Percentiles rank a stretch among this genome's conserved stretches.
These are phyloP conservation scores for Podospora australis DNA, from an alignment of 495 filamentous ascomycete species.

Conservation along the genomic window DNA sequence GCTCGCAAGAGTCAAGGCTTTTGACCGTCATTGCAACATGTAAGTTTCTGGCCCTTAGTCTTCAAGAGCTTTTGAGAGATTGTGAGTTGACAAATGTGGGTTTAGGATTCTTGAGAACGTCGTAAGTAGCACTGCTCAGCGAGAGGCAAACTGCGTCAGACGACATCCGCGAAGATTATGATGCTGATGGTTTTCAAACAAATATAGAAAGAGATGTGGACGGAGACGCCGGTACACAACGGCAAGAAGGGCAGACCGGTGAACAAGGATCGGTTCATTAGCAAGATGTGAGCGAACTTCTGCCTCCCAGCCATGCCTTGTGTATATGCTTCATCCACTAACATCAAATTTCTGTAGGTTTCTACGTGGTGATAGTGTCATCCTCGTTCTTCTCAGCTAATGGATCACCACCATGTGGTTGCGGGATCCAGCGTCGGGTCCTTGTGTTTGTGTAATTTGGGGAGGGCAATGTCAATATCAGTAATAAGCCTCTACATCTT, in stretches of 20 bases:
- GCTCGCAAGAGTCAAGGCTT: conserved; percentile 43
- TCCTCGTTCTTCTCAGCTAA: conserved; percentile 83
- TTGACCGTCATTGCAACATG: conserved; percentile 36
- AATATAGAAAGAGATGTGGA: conserved; percentile 94
- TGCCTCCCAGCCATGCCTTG: neutral
- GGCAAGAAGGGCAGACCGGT: conserved; percentile 85
- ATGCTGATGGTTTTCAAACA: conserved; percentile 1
- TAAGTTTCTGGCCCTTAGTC: too few relatives aligned
- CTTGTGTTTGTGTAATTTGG: too few relatives aligned
- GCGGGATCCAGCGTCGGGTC: too few relatives aligned
- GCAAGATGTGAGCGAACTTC: conserved; percentile 92
- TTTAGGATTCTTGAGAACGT: conserved; percentile 28
- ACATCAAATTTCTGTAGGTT: conserved; percentile 53
- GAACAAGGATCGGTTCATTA: conserved; percentile 97
- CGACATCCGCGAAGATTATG: too few relatives aligned
- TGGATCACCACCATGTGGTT: too few relatives aligned
- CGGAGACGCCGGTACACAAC: conserved; percentile 69
- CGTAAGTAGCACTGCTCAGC: conserved; percentile 8
- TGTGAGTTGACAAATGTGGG: conserved; percentile 2
- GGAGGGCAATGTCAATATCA: too few relatives aligned
- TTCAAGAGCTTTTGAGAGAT: too few relatives aligned
- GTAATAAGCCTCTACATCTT: too few relatives aligned
- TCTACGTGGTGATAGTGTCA: conserved; percentile 86
- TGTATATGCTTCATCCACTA: neutral
- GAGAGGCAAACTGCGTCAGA: too few relatives aligned